These are phyloP conservation scores for Drechslerella stenobrocha DNA, from an alignment of 2,329 filamentous ascomycete species.

Conservation along the genomic window DNA sequence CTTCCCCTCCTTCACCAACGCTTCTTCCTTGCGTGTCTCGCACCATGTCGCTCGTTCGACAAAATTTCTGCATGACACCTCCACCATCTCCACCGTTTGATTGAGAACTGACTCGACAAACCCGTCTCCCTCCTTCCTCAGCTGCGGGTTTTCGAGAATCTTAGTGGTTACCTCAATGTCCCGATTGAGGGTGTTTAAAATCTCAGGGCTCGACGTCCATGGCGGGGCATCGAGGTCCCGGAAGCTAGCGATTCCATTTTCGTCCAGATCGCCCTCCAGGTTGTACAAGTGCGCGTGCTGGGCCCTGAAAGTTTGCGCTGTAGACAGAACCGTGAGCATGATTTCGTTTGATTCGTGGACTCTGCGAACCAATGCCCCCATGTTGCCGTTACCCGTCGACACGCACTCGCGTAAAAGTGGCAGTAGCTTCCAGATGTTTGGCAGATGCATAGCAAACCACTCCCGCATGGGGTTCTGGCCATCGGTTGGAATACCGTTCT, in stretches of 20 bases:
- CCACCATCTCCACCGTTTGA: constrained; percentile 62
- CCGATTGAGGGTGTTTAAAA: constrained; percentile 53
- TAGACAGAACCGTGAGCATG: constrained; percentile 58
- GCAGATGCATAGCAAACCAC: constrained; percentile 47
- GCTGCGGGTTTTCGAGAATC: constrained; percentile 54
- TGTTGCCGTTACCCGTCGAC: constrained; percentile 6
- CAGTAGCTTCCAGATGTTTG: constrained; percentile 39
- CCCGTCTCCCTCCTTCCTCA: constrained; percentile 34
- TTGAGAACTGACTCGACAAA: constrained; percentile 59
- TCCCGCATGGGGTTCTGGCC: constrained; percentile 34
- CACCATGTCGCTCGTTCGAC: constrained; percentile 66
- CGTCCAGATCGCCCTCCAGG: constrained; percentile 67
- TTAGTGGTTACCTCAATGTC: constrained; percentile 52
- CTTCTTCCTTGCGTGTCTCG: constrained; percentile 60
- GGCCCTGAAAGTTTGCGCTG: constrained; percentile 64
- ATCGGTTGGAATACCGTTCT: constrained; percentile 25
- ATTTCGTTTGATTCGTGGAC: constrained; percentile 74
- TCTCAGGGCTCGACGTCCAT: constrained; percentile 71
- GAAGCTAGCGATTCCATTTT: constrained; percentile 66
- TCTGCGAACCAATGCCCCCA: constrained; percentile 19
- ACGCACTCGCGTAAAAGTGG: constrained; percentile 33
- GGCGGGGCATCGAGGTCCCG: constrained; percentile 74
- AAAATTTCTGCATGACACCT: constrained; percentile 64
- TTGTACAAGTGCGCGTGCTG: constrained; percentile 73
- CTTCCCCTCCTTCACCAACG: constrained; percentile 57